phyloP scores from a whole-genome alignment of 176 grass and related monocot genomes.

The Aegilops tauschii region DNA sequence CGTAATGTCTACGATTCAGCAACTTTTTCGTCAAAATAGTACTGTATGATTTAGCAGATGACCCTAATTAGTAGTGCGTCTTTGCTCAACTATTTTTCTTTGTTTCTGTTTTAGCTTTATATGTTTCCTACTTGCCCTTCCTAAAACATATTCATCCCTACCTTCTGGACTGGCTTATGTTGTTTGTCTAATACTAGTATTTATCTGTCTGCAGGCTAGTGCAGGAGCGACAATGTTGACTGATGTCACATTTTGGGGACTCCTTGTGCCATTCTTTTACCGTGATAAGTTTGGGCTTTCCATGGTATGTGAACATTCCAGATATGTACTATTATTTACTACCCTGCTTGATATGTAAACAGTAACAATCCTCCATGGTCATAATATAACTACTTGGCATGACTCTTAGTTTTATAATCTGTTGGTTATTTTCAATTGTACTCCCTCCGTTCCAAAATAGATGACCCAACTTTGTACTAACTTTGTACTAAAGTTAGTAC shows the following conservation, averaged over 20 bases:
- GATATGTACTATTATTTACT: background rate
- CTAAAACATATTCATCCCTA: background rate
- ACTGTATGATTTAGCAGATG: background rate
- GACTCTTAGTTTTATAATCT: background rate
- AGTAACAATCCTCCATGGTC: background rate
- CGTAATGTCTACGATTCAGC: too few species aligned
- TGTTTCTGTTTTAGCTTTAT: background rate
- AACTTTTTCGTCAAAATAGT: too few species aligned
- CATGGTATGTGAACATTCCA: conserved; percentile 42
- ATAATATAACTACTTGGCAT: background rate
- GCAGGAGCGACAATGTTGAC: conserved; percentile 81
- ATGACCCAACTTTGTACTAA: too few species aligned
- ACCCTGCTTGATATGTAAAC: background rate
- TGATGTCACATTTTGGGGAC: conserved; percentile 75
- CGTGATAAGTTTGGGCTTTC: conserved; percentile 50
- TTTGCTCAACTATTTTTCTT: background rate
- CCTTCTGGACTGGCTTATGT: background rate
- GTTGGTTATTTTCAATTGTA: background rate
- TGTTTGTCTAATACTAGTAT: background rate
- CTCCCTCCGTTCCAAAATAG: too few species aligned
- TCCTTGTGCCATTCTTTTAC: conserved; percentile 83
- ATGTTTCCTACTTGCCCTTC: background rate
- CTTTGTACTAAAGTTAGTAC: too few species aligned
- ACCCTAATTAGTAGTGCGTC: background rate
- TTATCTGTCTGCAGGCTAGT: conserved; percentile 55